These are phyloP conservation scores for Mortierella sp. DNA, from an alignment of 371 early-diverging fungal species.

Conservation along the genomic window DNA sequence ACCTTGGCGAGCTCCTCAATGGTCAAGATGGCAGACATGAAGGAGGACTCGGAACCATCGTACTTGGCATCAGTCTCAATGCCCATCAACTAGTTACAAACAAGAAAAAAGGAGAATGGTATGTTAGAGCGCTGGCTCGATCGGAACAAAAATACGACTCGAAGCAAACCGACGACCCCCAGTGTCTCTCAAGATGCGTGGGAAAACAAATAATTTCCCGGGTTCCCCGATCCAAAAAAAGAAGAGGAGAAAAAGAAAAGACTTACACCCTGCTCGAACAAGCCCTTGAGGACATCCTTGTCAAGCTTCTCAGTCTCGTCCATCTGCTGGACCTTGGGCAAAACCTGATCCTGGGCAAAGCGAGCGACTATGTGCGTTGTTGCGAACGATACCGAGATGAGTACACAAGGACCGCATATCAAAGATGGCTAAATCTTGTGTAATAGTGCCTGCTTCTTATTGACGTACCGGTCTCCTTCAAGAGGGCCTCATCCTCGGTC, in stretches of 20 bases:
- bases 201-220: conserved; percentile 11
- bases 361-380: conserved; percentile 72
- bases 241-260: neutral
- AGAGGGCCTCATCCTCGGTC: conserved; percentile 88
- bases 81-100: conserved; percentile 87
- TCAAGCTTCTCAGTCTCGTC: conserved; percentile 93
- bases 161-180: neutral
- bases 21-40: conserved; percentile 92
- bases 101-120: conserved; percentile 3
- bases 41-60: conserved; percentile 90
- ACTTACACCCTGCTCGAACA: conserved; percentile 92
- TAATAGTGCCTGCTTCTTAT: neutral
- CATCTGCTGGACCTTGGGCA: conserved; percentile 93
- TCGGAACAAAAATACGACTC: neutral
- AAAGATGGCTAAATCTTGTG: neutral
- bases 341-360: conserved; percentile 88
- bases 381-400: neutral
- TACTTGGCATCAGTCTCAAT: conserved; percentile 90
- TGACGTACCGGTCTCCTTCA: conserved; percentile 77
- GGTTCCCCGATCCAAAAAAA: conserved; percentile 2
- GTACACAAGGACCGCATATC: neutral
- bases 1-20: conserved; percentile 98
- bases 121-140: neutral
- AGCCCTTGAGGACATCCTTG: conserved; percentile 82
- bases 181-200: conserved; percentile 12